These are phyloP conservation scores for Cryphonectria carpinicola DNA, from an alignment of 2,329 filamentous ascomycete genomes.

Conservation along the genomic window DNA sequence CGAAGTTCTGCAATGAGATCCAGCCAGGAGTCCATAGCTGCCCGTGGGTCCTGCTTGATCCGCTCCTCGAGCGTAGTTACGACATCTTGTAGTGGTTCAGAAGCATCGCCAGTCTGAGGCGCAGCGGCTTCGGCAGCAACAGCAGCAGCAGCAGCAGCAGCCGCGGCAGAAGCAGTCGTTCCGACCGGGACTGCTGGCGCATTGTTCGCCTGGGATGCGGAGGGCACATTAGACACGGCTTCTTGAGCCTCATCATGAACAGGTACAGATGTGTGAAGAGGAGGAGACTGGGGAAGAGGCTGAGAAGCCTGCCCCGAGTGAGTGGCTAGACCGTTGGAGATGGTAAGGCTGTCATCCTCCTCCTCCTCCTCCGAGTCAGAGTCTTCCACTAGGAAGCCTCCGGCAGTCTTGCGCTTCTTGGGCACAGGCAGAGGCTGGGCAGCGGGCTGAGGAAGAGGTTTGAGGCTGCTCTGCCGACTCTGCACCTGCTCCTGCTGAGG, in stretches of 20 bases:
- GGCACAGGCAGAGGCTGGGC: slow-evolving; percentile 33
- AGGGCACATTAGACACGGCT: slow-evolving; percentile 39
- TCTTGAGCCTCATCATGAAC: slow-evolving; percentile 38
- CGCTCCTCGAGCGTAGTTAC: slow-evolving; percentile 72
- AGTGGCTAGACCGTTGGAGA: slow-evolving; percentile 32
- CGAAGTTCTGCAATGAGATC: slow-evolving; percentile 84
- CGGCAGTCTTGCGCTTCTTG: slow-evolving; percentile 64
- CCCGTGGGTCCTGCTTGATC: slow-evolving; percentile 88
- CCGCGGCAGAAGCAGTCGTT: slow-evolving; percentile 45
- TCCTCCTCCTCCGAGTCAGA: slow-evolving; percentile 65
- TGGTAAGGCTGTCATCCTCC: slow-evolving; percentile 48
- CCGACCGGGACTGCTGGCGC: slow-evolving; percentile 30
- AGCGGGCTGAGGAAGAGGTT: slow-evolving; percentile 40
- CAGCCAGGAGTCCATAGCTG: slow-evolving; percentile 91
- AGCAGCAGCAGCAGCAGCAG: slow-evolving; percentile 37
- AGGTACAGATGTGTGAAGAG: slow-evolving; percentile 29
- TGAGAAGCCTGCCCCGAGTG: slow-evolving; percentile 27
- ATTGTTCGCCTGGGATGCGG: slow-evolving; percentile 34
- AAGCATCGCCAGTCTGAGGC: slow-evolving; percentile 70
- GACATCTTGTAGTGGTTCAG: slow-evolving; percentile 40
- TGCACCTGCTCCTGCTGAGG: slow-evolving; percentile 19
- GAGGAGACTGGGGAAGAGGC: slow-evolving; percentile 29
- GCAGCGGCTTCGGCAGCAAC: slow-evolving; percentile 41
- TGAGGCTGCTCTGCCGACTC: slow-evolving; percentile 20
- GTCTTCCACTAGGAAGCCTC: slow-evolving; percentile 63